Percentiles rank a stretch among this genome's conserved stretches.
Conservation (phyloP, 176 grass and related monocot genomes). For the Juncus effusus region DNA sequence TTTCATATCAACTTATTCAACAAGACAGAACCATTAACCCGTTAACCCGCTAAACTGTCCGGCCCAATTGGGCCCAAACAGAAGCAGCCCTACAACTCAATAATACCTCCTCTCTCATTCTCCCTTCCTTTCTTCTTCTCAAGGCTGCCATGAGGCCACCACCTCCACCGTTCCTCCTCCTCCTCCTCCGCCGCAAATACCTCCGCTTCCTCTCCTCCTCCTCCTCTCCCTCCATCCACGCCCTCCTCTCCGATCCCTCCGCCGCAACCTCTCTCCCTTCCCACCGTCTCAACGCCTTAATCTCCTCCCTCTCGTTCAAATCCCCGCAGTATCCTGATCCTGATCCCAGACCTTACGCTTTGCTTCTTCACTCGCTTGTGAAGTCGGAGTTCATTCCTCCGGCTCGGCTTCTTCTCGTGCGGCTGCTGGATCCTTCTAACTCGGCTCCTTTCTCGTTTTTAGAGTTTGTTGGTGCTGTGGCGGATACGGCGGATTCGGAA, state of each 20-base stretch:
- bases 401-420: conserved; percentile 40
- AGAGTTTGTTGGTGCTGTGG: conserved; percentile 28
- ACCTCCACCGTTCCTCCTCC: not conserved
- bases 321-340: conserved; percentile 16
- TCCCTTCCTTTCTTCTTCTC: not conserved
- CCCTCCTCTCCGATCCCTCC: conserved; percentile 35
- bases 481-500: conserved; percentile 23
- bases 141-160: conserved; percentile 58
- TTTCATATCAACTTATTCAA: too few species aligned
- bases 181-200: conserved; percentile 21
- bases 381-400: conserved; percentile 37
- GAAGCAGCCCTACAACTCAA: not conserved
- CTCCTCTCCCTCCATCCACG: conserved; percentile 15
- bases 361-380: conserved; percentile 52
- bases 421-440: conserved; percentile 34
- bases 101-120: conserved; percentile 4
- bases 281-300: conserved; percentile 20
- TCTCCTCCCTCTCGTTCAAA: conserved; percentile 20
- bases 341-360: conserved; percentile 33
- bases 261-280: conserved; percentile 23
- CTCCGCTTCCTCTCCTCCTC: conserved; percentile 39
- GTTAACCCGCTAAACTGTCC: not conserved
- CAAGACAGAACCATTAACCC: too few species aligned
- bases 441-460: conserved; percentile 32
- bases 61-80: not conserved